Evolutionary conservation across 2,329 filamentous ascomycete genomes (phyloP), one percentile per base, ranked within the genome.

Genomic region (Penicillium digitatum): DNA sequence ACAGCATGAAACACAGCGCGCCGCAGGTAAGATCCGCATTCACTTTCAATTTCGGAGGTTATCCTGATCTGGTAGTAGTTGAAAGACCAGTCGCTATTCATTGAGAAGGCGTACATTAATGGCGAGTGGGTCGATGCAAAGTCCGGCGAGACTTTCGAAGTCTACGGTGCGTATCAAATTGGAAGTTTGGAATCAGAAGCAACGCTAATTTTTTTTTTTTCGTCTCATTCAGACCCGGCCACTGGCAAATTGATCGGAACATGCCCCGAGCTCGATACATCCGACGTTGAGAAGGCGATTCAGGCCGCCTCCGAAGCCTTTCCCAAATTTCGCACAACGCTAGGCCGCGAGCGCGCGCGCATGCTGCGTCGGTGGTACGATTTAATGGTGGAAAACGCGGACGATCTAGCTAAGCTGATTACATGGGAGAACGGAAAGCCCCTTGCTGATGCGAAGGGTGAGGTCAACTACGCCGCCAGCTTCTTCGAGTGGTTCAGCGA

Each of bases 71-170:
- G 2, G 0, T 38, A 45, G 6, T 48, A 91, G 87, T 83, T 93
- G 67, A 89, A 86, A 69, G 89, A 93, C 65, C 83, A 84, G 34
- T 89, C 87, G 24, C 82, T 99, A 57, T 83, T 97, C 67, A 96
- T 95, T 78, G 84, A 87, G 64, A 83, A 92, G 70, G 77, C 85
- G 67, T 96, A 93, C 70, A 86, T 97, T 69, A 93, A 99, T 72
- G 94, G 94, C 68, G 83, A 95, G 82, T 99, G 92, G 89, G 83
- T 95, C 59, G 81, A 82, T 65, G 89, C 93, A 64, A 84, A 85
- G 68, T 95, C 90, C 0, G 90, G 90, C 69, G 86, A 95, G 82
- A 96, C 90, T 43, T 99, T 97, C 73, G 87, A 94, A 71, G 89
- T 96, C 57, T 81, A 83, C 61, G 87, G 86, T 87, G 75, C 61